phyloP scores from a whole-genome alignment of 768 basidiomycete species.

The Rhizopogon vinicolor region DNA sequence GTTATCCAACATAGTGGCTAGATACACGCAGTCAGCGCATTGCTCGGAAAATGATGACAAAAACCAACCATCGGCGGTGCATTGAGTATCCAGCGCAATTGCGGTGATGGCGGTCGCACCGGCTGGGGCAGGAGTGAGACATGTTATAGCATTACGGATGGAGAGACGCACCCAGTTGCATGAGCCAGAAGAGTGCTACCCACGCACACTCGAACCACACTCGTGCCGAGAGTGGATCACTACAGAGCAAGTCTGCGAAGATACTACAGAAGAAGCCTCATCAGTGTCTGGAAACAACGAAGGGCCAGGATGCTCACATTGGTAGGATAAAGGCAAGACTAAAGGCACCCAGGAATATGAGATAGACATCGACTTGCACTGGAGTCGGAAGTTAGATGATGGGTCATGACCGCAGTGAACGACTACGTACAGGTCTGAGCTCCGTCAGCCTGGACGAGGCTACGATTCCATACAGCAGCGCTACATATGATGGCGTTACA shows the following conservation, averaged over 20 bases:
- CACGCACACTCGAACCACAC: conserved; percentile 72
- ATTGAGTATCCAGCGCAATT: conserved; percentile 31
- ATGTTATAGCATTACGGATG: neutral
- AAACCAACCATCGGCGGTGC: conserved; percentile 25
- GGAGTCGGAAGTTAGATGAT: conserved; percentile 7
- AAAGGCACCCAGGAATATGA: conserved; percentile 54
- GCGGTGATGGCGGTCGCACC: conserved; percentile 48
- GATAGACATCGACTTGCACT: conserved; percentile 53
- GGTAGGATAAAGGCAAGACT: conserved; percentile 55
- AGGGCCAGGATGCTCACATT: conserved; percentile 38
- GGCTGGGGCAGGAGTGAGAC: conserved; percentile 29
- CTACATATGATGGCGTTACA: conserved; percentile 64
- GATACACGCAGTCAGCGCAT: neutral
- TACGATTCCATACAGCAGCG: conserved; percentile 66
- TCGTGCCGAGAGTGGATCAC: conserved; percentile 46
- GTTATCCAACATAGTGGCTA: neutral
- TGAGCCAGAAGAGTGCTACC: conserved; percentile 50
- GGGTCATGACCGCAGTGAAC: neutral
- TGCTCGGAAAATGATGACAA: neutral
- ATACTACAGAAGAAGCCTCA: conserved; percentile 29
- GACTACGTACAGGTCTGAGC: conserved; percentile 34
- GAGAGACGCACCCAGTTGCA: conserved; percentile 52
- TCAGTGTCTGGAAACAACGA: neutral
- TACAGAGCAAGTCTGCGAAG: conserved; percentile 53
- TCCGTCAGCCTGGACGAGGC: conserved; percentile 35